Evolutionary conservation across 129 eudicot species (phyloP), one percentile per base, ranked within the genome.

Genomic region (Sambucus nigra): DNA sequence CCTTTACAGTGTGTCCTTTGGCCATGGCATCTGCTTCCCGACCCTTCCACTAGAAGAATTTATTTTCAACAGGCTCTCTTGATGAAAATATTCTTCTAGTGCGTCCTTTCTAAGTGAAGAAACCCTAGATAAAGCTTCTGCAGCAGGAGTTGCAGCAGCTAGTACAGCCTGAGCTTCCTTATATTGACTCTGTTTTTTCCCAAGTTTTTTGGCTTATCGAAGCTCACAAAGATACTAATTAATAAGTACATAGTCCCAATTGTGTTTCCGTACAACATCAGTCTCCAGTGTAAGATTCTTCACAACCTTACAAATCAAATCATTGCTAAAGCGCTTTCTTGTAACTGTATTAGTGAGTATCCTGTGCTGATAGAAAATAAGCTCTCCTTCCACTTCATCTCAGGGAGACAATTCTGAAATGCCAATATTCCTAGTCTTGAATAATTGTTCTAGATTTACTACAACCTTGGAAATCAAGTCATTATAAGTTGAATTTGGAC

Each of bases 71-170:
- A 59, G 58, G 54, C 69, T 81, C 87, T 70, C 51, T n/a, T n/a
- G n/a, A 48, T n/a, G n/a, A 53, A 25, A 19, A 41, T 88, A 61
- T 55, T 82, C 96, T 40, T 86, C 94, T n/a, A 64, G 59, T 32
- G 77, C n/a, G 65, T 92, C 99, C 65, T 92, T 92, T 72, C 99
- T 86, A 53, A 79, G 57, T 44, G 99, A 91, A 19, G 98, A 82
- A 25, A 79, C 57, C 67, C 99, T 65, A 48, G 96, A 92, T 22
- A 96, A 92, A 55, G 96, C 87, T 5, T 96, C 96, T 19, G 96
- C 99, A 16, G 99, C 99, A 23, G 99, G 96, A 59, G 94, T 82
- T 19, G 96, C 99, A 49, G 99, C 99, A 57, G 99, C 96, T 21
- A 82, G 78, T 24, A 86, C 94, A 35, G 82, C 92, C 69, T 92